Percentiles rank a stretch among this genome's conserved stretches.
Evolutionary conservation across 2,329 filamentous ascomycete genomes (phyloP).

Genomic region (Sclerotinia borealis): DNA sequence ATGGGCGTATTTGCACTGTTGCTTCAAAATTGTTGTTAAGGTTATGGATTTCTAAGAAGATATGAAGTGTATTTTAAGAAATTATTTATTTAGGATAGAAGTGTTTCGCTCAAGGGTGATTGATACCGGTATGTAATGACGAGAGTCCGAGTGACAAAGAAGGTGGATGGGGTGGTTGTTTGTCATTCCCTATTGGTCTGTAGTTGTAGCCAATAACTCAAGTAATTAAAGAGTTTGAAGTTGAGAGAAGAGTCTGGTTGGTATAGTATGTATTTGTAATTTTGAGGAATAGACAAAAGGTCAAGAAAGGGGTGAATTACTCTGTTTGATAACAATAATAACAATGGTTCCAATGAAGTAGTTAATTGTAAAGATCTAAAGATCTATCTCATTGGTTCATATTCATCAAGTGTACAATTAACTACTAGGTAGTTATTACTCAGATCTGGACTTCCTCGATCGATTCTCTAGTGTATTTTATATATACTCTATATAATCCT

Average conservation of each 20-base stretch:
- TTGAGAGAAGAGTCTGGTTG: no score
- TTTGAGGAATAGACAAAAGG: not conserved
- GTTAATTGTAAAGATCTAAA: no score
- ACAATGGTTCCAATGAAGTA: no score
- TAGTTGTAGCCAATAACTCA: not conserved
- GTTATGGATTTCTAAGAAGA: not conserved
- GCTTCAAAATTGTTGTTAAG: not conserved
- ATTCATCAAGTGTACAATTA: no score
- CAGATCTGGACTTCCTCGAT: not conserved
- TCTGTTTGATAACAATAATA: no score
- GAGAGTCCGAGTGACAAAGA: constrained; percentile 8
- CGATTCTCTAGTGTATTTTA: not conserved
- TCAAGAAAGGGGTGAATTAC: not conserved
- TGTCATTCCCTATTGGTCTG: not conserved
- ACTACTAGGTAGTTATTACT: no score
- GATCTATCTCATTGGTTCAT: no score
- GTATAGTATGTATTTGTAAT: not conserved
- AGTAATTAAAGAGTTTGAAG: not conserved
- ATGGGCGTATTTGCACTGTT: constrained; percentile 30
- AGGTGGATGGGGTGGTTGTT: not conserved
- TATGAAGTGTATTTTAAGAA: not conserved
- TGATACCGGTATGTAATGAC: constrained; percentile 1
- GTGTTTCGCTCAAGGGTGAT: not conserved
- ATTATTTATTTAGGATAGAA: constrained; percentile 2
- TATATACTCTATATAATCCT: no score